These are phyloP conservation scores for Penicillium sp. DNA, from an alignment of 2,329 filamentous ascomycete species.

Conservation along the genomic window DNA sequence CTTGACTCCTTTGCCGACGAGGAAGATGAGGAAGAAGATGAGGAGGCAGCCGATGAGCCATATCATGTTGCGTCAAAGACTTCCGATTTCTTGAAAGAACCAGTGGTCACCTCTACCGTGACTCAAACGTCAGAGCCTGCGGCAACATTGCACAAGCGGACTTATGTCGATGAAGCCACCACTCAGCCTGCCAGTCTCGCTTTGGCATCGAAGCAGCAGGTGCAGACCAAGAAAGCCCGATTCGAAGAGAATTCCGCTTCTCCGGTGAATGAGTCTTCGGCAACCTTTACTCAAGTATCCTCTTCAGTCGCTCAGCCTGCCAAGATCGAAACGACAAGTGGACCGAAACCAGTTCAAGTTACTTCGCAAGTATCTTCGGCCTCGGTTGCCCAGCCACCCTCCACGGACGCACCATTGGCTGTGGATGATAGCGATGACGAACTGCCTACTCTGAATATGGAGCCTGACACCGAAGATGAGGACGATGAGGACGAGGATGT, in stretches of 20 bases:
- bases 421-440: slow-evolving; percentile 47
- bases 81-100: slow-evolving; percentile 25
- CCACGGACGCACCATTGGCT: slow-evolving; percentile 12
- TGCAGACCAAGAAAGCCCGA: slow-evolving; percentile 31
- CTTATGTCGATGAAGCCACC: slow-evolving; percentile 23
- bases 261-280: slow-evolving; percentile 1
- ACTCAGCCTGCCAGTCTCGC: slow-evolving; percentile 2
- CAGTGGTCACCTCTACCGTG: slow-evolving; percentile 10
- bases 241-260: slow-evolving; percentile 18
- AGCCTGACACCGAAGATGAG: slow-evolving; percentile 45
- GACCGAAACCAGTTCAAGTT: slow-evolving; percentile 6
- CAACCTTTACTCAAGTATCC: neutral
- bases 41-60: slow-evolving; percentile 12
- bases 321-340: slow-evolving; percentile 10
- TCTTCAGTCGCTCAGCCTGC: slow-evolving; percentile 10
- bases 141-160: slow-evolving; percentile 25
- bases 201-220: slow-evolving; percentile 6
- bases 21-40: slow-evolving; percentile 33
- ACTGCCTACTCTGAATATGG: slow-evolving; percentile 46
- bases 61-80: slow-evolving; percentile 14
- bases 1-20: slow-evolving; percentile 25
- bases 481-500: slow-evolving; percentile 35
- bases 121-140: slow-evolving; percentile 11
- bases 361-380: slow-evolving; percentile 8
- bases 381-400: slow-evolving; percentile 6